These are phyloP conservation scores for Myrica gale DNA, from an alignment of 306 rosid species.

Conservation along the genomic window DNA sequence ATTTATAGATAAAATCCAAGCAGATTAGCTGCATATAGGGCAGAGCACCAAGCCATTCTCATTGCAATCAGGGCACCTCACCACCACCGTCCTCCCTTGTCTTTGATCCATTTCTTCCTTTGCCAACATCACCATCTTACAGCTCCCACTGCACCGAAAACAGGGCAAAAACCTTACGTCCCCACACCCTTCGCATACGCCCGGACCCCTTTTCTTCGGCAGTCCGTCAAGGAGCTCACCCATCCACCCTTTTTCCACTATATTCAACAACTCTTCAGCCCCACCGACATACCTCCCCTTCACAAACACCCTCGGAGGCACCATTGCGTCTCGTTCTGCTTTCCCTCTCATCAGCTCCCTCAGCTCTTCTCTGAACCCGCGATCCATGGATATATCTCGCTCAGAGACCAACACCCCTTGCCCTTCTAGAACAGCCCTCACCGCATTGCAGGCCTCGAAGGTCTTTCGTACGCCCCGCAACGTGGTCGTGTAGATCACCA, in stretches of 20 bases:
- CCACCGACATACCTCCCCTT: slow-evolving; percentile 73
- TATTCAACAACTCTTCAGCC: slow-evolving; percentile 58
- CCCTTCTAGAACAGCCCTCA: slow-evolving; percentile 56
- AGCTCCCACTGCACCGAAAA: slow-evolving; percentile 74
- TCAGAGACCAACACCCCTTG: slow-evolving; percentile 61
- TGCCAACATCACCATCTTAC: slow-evolving; percentile 49
- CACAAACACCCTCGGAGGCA: slow-evolving; percentile 75
- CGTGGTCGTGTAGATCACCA: slow-evolving; percentile 77
- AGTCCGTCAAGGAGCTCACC: slow-evolving; percentile 57
- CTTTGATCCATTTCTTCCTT: slow-evolving; percentile 31
- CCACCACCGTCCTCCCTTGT: slow-evolving; percentile 37
- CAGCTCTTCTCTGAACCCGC: slow-evolving; percentile 66
- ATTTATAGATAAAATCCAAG: not conserved
- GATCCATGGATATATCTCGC: slow-evolving; percentile 86
- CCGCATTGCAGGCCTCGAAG: slow-evolving; percentile 73
- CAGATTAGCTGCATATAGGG: slow-evolving; percentile 64
- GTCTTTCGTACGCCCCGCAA: slow-evolving; percentile 76
- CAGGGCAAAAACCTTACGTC: slow-evolving; percentile 80
- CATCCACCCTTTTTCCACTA: slow-evolving; percentile 63
- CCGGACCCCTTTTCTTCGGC: slow-evolving; percentile 55
- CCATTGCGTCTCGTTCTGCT: slow-evolving; percentile 27
- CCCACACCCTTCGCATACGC: slow-evolving; percentile 82
- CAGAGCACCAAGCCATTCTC: slow-evolving; percentile 86
- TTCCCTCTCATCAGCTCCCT: slow-evolving; percentile 45
- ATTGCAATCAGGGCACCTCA: slow-evolving; percentile 68